These are phyloP conservation scores for Leishmania braziliensis DNA, from an alignment of 208 protist species.

Conservation along the genomic window DNA sequence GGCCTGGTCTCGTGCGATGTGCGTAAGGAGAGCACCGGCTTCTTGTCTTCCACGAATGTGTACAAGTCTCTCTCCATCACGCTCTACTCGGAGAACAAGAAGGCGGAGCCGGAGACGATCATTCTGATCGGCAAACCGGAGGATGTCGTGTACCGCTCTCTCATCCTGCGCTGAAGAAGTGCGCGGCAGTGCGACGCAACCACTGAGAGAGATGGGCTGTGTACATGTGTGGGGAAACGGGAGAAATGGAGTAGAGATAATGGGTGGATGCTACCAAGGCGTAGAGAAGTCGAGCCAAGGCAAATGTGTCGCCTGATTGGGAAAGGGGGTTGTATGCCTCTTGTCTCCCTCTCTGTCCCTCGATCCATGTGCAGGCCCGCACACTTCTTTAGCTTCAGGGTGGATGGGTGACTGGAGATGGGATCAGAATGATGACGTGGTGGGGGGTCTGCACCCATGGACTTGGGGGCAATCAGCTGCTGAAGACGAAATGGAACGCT, in stretches of 20 bases:
- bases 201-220: background rate
- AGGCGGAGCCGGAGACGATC: conserved; percentile 73
- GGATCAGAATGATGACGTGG: background rate
- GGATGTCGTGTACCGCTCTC: conserved; percentile 71
- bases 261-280: background rate
- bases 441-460: background rate
- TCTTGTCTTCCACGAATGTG: conserved; percentile 72
- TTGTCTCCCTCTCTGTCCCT: background rate
- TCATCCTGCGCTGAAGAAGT: conserved; percentile 36
- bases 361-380: background rate
- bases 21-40: conserved; percentile 68
- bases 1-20: conserved; percentile 86
- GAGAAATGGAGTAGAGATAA: background rate
- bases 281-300: background rate
- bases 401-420: background rate
- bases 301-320: background rate
- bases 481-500: background rate
- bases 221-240: background rate
- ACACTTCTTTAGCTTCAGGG: background rate
- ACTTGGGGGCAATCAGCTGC: background rate
- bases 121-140: conserved; percentile 86
- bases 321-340: background rate
- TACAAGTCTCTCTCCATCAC: conserved; percentile 84
- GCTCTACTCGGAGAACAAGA: conserved; percentile 47
- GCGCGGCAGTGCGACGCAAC: background rate